Evolutionary conservation across 2,329 filamentous ascomycete genomes (phyloP), one percentile per base, ranked within the genome.

Genomic region (Ophiostoma populinum): DNA sequence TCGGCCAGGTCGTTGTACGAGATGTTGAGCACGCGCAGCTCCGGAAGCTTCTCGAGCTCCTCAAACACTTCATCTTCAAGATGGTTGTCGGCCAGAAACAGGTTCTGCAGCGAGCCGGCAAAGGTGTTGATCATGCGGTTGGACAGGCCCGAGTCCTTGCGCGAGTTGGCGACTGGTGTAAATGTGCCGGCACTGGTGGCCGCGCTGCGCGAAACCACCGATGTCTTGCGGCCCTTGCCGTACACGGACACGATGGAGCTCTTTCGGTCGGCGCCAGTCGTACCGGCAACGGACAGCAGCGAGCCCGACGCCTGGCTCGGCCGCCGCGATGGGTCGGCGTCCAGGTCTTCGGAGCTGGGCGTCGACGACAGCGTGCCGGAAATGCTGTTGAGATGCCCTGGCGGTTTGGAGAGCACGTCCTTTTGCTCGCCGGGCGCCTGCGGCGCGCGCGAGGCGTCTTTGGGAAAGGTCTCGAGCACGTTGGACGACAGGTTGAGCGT

Each of bases 401-500:
- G 45, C 54, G 54, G 58, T n/a, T n/a, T n/a, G 7, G 38, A 32
- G 21, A 36, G 9, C 6, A 32, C 20, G 51, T 45, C 51, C 9
- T 56, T 54, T 6, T 43, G 42, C 17, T 63, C 52, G 7, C 62
- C 64, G 3, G 70, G 68, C 8, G 66, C 55, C 34, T 78, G 72
- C 13, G 75, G 70, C 31, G 73, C 61, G 32, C 81, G 73, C 7
- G 78, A 78, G 2, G 75, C 68, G 16, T 82, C 82, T 51, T 92
- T 94, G 1, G 90, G 90, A 50, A 98, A 95, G 26, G 71, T 74
- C 34, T 86, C 79, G 15, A 98, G 64, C 6, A 95, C 77, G 46
- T 98, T 98, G 9, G 90, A 94, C 1, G 87, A 95, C 10, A 92
- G 76, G 47, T 98, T 98, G 40, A 98, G 67, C 0, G 79, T 87